Conservation (phyloP, 257 asterid genomes). For the Ajuga chamaepitys region DNA sequence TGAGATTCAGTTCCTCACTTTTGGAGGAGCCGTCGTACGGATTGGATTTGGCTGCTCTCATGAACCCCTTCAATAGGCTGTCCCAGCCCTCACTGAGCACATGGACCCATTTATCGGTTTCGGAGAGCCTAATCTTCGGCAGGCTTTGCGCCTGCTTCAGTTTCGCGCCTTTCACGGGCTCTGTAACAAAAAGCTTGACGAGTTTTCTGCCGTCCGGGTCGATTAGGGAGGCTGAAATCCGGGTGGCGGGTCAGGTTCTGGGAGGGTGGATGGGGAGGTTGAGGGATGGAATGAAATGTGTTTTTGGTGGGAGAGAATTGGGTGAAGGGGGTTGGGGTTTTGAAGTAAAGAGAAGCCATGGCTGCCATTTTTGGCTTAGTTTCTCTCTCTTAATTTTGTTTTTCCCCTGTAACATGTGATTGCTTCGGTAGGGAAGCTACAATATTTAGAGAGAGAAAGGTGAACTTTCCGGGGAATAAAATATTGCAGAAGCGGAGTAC, state of each 20-base stretch:
- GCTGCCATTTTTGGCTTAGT: conserved; percentile 41
- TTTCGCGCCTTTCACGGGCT: conserved; percentile 44
- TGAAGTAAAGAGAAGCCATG: conserved; percentile 63
- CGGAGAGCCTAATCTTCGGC: conserved; percentile 63
- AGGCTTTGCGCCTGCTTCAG: conserved; percentile 33
- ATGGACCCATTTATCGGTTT: conserved; percentile 89
- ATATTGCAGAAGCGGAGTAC: no score
- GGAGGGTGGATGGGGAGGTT: no score
- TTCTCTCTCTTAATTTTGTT: background rate
- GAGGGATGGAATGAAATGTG: conserved; percentile 29
- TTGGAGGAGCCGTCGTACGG: conserved; percentile 99
- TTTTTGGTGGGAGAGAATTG: conserved; percentile 24
- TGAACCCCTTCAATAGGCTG: conserved; percentile 86
- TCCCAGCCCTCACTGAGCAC: conserved; percentile 99
- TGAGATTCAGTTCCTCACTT: no score
- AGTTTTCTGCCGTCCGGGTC: conserved; percentile 87
- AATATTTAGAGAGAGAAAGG: background rate
- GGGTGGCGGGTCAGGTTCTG: conserved; percentile 25
- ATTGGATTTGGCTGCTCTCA: conserved; percentile 86
- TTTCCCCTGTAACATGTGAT: background rate
- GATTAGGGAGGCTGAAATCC: conserved; percentile 50
- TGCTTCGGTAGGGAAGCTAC: background rate
- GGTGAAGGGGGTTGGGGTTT: conserved; percentile 19
- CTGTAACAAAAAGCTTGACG: conserved; percentile 52
- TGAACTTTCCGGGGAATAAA: background rate